A percentile compares a stretch with the other conserved stretches of the same genome.
These are phyloP conservation scores for Solanum virginianum DNA, from an alignment of 257 asterid species.

Conservation along the genomic window DNA sequence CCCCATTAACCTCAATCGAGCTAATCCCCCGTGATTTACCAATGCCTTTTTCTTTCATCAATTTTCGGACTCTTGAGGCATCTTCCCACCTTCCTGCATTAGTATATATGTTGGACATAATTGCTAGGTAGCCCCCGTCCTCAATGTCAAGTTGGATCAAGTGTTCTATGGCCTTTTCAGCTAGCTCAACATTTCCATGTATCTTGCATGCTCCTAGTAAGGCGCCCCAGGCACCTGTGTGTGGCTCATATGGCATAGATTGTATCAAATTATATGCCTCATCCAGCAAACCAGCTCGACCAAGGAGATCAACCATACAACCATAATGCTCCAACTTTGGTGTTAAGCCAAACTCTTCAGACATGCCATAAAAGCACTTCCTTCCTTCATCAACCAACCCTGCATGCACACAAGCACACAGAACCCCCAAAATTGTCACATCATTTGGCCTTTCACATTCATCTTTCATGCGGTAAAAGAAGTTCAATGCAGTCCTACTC, in stretches of 20 bases:
- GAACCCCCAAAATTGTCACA: slow-evolving; percentile 10
- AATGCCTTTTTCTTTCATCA: slow-evolving; percentile 8
- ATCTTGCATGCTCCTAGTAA: slow-evolving; percentile 13
- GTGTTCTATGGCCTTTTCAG: slow-evolving; percentile 9
- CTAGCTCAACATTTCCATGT: slow-evolving; percentile 11
- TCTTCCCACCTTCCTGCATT: slow-evolving; percentile 13
- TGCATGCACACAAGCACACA: slow-evolving; percentile 14
- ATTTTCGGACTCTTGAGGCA: slow-evolving; percentile 3
- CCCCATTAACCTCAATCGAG: slow-evolving; percentile 11
- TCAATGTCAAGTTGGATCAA: slow-evolving; percentile 8
- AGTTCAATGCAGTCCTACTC: slow-evolving; percentile 3
- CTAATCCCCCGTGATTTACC: slow-evolving; percentile 7
- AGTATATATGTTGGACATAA: slow-evolving; percentile 15
- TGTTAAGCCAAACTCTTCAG: slow-evolving; percentile 1
- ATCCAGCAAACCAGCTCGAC: slow-evolving; percentile 14
- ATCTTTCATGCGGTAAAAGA: slow-evolving; percentile 6
- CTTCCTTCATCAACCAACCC: slow-evolving; percentile 14
- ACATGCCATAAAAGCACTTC: slow-evolving; percentile 6
- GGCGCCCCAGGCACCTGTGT: slow-evolving; percentile 11
- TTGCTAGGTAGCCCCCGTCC: slow-evolving; percentile 11
- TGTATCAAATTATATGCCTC: slow-evolving; percentile 7
- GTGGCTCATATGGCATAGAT: slow-evolving; percentile 12
- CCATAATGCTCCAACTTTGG: slow-evolving; percentile 15
- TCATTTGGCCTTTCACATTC: slow-evolving; percentile 10
- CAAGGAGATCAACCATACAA: slow-evolving; percentile 17